These are phyloP conservation scores for Pseudogymnoascus sp. DNA, from an alignment of 2,329 filamentous ascomycete species.

Conservation along the genomic window DNA sequence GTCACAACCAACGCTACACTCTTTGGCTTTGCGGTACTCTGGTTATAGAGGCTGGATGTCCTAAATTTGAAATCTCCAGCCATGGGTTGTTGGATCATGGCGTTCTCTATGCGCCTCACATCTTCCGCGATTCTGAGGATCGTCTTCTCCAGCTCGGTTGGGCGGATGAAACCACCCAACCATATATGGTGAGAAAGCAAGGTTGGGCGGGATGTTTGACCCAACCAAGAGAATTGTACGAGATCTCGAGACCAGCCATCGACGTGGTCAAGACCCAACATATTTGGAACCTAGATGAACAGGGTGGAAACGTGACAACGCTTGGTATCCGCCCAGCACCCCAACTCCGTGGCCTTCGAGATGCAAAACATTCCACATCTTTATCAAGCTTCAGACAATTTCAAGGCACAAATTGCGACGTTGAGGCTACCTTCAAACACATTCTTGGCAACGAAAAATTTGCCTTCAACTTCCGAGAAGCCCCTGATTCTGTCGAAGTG, in stretches of 20 bases:
- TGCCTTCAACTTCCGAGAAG: slow-evolving; percentile 19
- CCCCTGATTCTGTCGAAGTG: slow-evolving; percentile 16
- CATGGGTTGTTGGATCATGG: slow-evolving; percentile 22
- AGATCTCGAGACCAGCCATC: slow-evolving; percentile 18
- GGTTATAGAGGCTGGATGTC: slow-evolving; percentile 17
- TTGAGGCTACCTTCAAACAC: slow-evolving; percentile 17
- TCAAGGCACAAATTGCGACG: slow-evolving; percentile 16
- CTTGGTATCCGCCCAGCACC: slow-evolving; percentile 21
- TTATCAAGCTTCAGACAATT: slow-evolving; percentile 11
- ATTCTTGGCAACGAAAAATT: slow-evolving; percentile 18
- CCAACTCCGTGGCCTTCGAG: slow-evolving; percentile 16
- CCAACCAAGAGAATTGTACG: slow-evolving; percentile 21
- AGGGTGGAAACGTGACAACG: slow-evolving; percentile 13
- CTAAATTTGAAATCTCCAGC: slow-evolving; percentile 19
- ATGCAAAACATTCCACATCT: neutral
- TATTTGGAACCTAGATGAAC: slow-evolving; percentile 13
- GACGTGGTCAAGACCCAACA: neutral
- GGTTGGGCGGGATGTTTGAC: slow-evolving; percentile 22
- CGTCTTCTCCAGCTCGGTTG: slow-evolving; percentile 21
- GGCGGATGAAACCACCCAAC: slow-evolving; percentile 20
- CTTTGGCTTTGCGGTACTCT: neutral
- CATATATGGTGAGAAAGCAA: slow-evolving; percentile 14
- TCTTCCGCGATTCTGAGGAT: slow-evolving; percentile 20
- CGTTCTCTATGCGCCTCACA: slow-evolving; percentile 21
- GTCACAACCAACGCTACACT: neutral